Evolutionary conservation across 345 rosid species (phyloP).

Genomic region (Chamaenerion angustifolium): DNA sequence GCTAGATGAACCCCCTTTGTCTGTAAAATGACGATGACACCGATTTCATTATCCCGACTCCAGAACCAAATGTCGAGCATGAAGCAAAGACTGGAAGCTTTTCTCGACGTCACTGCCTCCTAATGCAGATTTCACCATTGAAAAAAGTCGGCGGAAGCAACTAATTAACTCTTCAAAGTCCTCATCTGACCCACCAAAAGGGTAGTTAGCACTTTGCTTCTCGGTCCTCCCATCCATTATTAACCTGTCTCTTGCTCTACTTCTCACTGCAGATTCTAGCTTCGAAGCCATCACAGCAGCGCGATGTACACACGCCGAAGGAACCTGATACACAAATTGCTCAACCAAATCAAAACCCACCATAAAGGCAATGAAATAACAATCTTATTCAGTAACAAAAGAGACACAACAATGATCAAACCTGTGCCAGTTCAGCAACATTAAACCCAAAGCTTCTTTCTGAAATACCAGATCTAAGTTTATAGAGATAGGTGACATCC

Average conservation of each 20-base stretch:
- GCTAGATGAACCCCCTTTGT: too few relatives aligned
- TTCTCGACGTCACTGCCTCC: constrained; percentile 20
- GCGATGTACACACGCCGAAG: constrained; percentile 50
- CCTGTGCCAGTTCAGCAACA: constrained; percentile 92
- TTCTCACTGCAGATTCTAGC: constrained; percentile 42
- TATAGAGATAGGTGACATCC: constrained; percentile 78
- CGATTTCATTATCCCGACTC: constrained; percentile 14
- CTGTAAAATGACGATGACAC: too few relatives aligned
- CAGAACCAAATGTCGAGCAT: constrained; percentile 34
- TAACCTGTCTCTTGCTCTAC: constrained; percentile 19
- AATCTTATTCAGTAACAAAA: not conserved
- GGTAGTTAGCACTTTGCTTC: constrained; percentile 5
- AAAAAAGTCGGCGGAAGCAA: constrained; percentile 27
- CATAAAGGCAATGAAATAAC: not conserved
- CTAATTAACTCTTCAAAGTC: constrained; percentile 14
- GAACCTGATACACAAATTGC: constrained; percentile 36
- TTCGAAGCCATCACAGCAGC: constrained; percentile 58
- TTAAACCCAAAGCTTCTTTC: constrained; percentile 81
- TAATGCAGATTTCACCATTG: constrained; percentile 27
- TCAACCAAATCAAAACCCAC: constrained; percentile 9
- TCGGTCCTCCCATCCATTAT: constrained; percentile 9
- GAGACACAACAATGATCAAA: constrained; percentile 8
- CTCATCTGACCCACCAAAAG: constrained; percentile 8
- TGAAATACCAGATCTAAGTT: constrained; percentile 71
- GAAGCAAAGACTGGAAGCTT: constrained; percentile 23